Evolutionary conservation across 192 early-diverging fungal species (phyloP).

Genomic region (Phlyctochytrium arcticum): DNA sequence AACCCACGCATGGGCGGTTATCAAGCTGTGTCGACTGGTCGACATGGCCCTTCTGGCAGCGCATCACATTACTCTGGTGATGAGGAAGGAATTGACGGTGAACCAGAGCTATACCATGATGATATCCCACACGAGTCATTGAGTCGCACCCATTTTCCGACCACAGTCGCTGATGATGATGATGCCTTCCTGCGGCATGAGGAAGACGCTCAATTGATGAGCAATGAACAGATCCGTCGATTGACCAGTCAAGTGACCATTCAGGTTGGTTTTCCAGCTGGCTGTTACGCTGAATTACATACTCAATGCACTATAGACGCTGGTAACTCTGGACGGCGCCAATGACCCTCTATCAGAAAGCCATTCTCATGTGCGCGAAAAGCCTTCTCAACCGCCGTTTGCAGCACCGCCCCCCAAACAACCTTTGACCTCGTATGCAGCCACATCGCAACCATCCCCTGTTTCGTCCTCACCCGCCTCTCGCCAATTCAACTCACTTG

Average conservation of each 20-base stretch:
- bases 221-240: slow-evolving; percentile 21
- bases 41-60: background rate
- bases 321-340: background rate
- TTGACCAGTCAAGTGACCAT: background rate
- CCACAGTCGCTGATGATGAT: background rate
- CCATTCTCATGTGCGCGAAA: background rate
- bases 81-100: background rate
- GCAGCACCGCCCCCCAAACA: background rate
- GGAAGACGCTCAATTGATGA: slow-evolving; percentile 25
- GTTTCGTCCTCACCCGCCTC: too few relatives aligned
- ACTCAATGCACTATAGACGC: background rate
- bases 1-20: background rate
- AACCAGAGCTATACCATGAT: background rate
- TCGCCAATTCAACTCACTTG: too few relatives aligned
- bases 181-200: slow-evolving; percentile 17
- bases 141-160: too few relatives aligned
- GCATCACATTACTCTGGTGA: too few relatives aligned
- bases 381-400: background rate
- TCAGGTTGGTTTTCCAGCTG: background rate
- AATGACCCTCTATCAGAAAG: background rate
- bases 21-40: slow-evolving; percentile 13
- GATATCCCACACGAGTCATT: too few relatives aligned
- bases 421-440: background rate
- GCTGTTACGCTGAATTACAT: too few relatives aligned
- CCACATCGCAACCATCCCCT: background rate